phyloP scores from a whole-genome alignment of 805 yeast genomes.

The Candida vaughaniae region DNA sequence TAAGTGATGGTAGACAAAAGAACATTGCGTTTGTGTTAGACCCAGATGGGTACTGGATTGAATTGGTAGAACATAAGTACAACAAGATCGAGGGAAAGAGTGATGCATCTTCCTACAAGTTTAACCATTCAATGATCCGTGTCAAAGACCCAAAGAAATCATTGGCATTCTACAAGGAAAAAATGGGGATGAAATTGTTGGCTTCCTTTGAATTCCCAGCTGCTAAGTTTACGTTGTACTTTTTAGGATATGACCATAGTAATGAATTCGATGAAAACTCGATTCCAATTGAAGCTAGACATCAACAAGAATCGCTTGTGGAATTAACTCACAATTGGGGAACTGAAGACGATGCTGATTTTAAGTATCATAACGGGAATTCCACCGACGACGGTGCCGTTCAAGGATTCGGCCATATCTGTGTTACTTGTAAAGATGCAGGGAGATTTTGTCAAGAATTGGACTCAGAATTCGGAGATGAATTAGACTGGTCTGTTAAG shows the following conservation, averaged over 20 bases:
- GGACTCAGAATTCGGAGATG: constrained; percentile 39
- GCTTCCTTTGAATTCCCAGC: constrained; percentile 53
- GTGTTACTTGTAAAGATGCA: constrained; percentile 68
- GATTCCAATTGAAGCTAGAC: constrained; percentile 20
- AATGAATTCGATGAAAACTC: constrained; percentile 42
- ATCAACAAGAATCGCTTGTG: constrained; percentile 61
- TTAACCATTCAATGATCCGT: constrained; percentile 93
- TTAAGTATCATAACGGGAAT: constrained; percentile 83
- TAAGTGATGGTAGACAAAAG: constrained; percentile 88
- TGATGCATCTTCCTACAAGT: constrained; percentile 42
- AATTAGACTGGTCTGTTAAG: constrained; percentile 55
- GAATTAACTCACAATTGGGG: constrained; percentile 97
- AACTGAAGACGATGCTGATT: constrained; percentile 74
- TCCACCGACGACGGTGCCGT: constrained; percentile 50
- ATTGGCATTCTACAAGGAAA: constrained; percentile 72
- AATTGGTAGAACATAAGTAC: constrained; percentile 63
- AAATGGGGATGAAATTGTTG: constrained; percentile 77
- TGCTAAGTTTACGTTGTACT: constrained; percentile 84
- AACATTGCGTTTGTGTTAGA: constrained; percentile 93
- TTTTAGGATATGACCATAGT: constrained; percentile 68
- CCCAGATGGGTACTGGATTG: constrained; percentile 97
- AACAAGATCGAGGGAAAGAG: constrained; percentile 42
- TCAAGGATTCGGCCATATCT: constrained; percentile 86
- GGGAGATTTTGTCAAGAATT: constrained; percentile 54
- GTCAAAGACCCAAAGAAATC: constrained; percentile 80